phyloP scores from a whole-genome alignment of 768 basidiomycete genomes.

The Mycena leptocephala region DNA sequence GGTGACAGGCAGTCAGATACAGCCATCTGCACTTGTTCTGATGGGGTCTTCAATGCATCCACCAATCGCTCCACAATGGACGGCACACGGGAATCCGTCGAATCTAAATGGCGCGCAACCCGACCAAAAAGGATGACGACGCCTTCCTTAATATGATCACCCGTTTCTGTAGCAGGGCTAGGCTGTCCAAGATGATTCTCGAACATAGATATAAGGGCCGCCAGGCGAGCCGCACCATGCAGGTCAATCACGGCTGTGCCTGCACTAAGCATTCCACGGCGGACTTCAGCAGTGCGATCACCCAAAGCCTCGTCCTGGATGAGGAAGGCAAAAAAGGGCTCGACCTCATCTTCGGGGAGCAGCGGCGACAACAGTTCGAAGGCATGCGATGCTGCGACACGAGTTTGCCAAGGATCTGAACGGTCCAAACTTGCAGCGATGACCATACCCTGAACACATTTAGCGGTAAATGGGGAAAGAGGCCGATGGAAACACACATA shows the following conservation, averaged over 20 bases:
- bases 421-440: conserved; percentile 90
- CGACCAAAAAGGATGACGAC: conserved; percentile 96
- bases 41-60: conserved; percentile 92
- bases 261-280: conserved; percentile 90
- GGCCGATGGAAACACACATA: conserved; percentile 72
- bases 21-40: conserved; percentile 96
- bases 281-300: conserved; percentile 86
- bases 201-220: conserved; percentile 85
- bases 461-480: background rate
- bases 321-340: conserved; percentile 87
- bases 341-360: conserved; percentile 75
- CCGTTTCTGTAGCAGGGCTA: conserved; percentile 75
- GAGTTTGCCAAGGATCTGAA: conserved; percentile 89
- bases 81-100: conserved; percentile 84
- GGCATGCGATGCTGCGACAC: conserved; percentile 80
- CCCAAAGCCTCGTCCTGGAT: conserved; percentile 91
- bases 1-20: conserved; percentile 96
- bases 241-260: conserved; percentile 87
- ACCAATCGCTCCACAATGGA: conserved; percentile 88
- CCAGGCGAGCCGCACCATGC: conserved; percentile 82
- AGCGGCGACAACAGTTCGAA: conserved; percentile 79
- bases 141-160: conserved; percentile 94
- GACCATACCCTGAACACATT: conserved; percentile 85
- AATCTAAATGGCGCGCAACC: conserved; percentile 89
- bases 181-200: conserved; percentile 79